A percentile compares a stretch with the other conserved stretches of the same genome.
phyloP scores from a whole-genome alignment of 169 alveolate species.

The Cryptosporidium xiaoi region DNA sequence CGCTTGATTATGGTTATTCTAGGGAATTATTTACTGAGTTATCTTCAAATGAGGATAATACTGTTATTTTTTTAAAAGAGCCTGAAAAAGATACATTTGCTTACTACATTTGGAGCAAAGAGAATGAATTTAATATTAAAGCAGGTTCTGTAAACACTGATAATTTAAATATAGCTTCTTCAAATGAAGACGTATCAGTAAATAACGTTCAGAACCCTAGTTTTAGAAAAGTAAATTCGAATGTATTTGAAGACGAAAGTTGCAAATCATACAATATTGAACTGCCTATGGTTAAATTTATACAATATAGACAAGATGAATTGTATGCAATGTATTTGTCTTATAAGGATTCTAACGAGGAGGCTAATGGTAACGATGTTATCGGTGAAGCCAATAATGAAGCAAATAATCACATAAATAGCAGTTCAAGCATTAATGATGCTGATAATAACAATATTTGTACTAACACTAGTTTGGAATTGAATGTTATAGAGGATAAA shows the following conservation, averaged over 20 bases:
- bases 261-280: constrained; percentile 39
- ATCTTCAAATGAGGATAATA: constrained; percentile 47
- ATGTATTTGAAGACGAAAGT: constrained; percentile 13
- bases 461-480: background rate
- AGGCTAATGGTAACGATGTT: background rate
- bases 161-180: no score
- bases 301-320: constrained; percentile 69
- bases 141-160: background rate
- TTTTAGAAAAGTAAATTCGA: background rate
- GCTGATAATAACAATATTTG: background rate
- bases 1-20: constrained; percentile 70
- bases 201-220: background rate
- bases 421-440: background rate
- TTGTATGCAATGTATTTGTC: constrained; percentile 67
- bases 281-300: constrained; percentile 55
- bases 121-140: constrained; percentile 7
- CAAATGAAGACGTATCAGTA: background rate
- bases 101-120: constrained; percentile 47
- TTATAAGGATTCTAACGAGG: constrained; percentile 45
- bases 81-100: constrained; percentile 70
- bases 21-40: constrained; percentile 67
- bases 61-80: constrained; percentile 42
- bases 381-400: background rate
- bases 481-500: background rate
- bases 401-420: background rate